Base-by-base conservation (phyloP, 2,329 filamentous ascomycete genomes). In the Pyrenochaeta sp. region DNA sequence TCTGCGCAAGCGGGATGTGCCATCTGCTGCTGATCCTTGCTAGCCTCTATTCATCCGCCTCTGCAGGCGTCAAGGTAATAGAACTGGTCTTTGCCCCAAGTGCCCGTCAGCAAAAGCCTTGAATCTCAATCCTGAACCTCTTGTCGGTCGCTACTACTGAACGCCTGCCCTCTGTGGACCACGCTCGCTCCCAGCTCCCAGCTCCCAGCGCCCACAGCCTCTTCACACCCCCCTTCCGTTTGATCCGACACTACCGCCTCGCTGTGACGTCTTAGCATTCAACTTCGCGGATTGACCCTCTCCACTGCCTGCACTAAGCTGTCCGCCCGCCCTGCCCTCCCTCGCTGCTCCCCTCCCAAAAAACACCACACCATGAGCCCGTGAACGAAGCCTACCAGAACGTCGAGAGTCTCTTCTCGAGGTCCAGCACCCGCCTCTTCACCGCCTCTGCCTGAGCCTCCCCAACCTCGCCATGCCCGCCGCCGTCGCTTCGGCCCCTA, bases 401-500 rank as follows among this genome's bases (percentile, higher is more conserved):
- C 31, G 36, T 40, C 44, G 41, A 51, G 53, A 42, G 36, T 46
- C 32, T 41, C 31, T 45, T 46, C 40, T 39, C 33, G 42, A 18
- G 14, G 18, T 23, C 15, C 30, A 39, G 18, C 48, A 42, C 18
- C 51, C 27, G 37, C 51, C 45, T 42, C 32, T 42, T 49, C 44
- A 18, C 43, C 21, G 29, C 39, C 45, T n/a, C 31, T 45, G 30
- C 6, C 36, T 41, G n/a, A n/a, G n/a, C n/a, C 37, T 29, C 46
- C 51, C 46, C 37, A 29, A 27, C 43, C 43, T 45, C 66, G 67
- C 60, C 52, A 75, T 75, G 73, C 66, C 71, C 20, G 56, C 59
- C 56, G 71, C 71, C 52, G 63, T 73, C 43, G 71, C 68, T 41
- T 60, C 67, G 43, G 66, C 68, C 57, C 55, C 67, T 45, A 63